Evolutionary conservation across 352 stramenopile genomes (phyloP).

Genomic region (Pythium aquatile): DNA sequence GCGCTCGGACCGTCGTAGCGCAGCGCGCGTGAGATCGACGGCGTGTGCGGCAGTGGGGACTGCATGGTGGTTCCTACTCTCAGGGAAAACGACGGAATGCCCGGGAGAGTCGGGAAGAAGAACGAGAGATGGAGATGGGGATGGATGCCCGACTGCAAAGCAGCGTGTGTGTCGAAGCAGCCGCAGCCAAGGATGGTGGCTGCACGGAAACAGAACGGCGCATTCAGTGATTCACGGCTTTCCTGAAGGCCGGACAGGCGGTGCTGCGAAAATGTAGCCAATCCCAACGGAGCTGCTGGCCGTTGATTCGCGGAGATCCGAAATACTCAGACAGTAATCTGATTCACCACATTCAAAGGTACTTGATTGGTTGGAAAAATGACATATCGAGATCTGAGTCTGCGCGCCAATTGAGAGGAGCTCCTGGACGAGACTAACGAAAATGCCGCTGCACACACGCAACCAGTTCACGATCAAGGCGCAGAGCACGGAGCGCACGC

Average conservation of each 20-base stretch:
- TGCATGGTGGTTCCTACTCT: slow-evolving; percentile 34
- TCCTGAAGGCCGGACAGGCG: neutral
- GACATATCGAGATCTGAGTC: neutral
- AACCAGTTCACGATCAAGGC: slow-evolving; percentile 63
- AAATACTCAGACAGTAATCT: slow-evolving; percentile 12
- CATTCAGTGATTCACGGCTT: neutral
- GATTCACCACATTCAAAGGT: neutral
- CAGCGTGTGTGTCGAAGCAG: neutral
- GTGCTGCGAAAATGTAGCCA: slow-evolving; percentile 2
- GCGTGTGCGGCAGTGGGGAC: slow-evolving; percentile 57
- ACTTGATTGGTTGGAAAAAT: slow-evolving; percentile 2
- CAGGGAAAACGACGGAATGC: neutral
- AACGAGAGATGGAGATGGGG: neutral
- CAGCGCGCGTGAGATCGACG: slow-evolving; percentile 33
- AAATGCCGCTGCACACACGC: slow-evolving; percentile 46
- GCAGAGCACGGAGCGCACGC: slow-evolving; percentile 41
- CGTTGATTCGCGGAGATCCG: slow-evolving; percentile 13
- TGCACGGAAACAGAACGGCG: neutral
- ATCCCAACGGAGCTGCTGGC: slow-evolving; percentile 4
- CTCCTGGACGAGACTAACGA: neutral
- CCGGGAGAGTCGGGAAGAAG: neutral
- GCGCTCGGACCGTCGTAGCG: slow-evolving; percentile 30
- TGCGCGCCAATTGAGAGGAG: neutral
- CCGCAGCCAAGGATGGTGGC: neutral
- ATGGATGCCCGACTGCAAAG: too few species aligned